These are phyloP conservation scores for Populus euphratica DNA, from an alignment of 345 rosid species.

Conservation along the genomic window DNA sequence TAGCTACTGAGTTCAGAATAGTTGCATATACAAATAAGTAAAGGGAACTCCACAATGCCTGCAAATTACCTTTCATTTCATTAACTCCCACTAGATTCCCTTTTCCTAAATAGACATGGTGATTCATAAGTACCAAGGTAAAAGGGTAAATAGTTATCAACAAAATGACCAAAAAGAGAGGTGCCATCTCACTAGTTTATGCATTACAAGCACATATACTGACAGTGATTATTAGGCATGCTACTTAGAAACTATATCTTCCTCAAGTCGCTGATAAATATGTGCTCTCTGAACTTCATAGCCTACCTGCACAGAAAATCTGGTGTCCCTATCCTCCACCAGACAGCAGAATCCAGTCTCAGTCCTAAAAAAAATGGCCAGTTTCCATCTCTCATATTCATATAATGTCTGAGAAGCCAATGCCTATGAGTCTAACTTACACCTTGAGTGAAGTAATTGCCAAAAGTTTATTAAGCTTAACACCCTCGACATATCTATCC, in stretches of 20 bases:
- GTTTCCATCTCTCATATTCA: background rate
- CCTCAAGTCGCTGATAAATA: background rate
- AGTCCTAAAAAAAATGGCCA: too few relatives aligned
- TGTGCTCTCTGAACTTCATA: background rate
- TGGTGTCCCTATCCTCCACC: background rate
- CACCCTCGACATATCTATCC: background rate
- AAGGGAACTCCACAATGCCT: background rate
- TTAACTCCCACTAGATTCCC: background rate
- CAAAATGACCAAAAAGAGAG: too few relatives aligned
- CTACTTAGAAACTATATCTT: background rate
- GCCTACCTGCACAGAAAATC: background rate
- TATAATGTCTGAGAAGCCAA: background rate
- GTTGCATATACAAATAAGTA: background rate
- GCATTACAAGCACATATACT: background rate
- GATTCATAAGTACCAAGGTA: too few relatives aligned
- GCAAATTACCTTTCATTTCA: background rate
- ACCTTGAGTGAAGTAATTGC: background rate
- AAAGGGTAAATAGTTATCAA: too few relatives aligned
- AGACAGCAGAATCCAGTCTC: too few relatives aligned
- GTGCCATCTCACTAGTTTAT: background rate
- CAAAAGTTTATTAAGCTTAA: background rate
- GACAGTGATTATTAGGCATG: background rate
- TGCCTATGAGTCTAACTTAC: too few relatives aligned
- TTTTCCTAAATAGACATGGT: background rate
- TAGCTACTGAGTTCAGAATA: background rate